These are phyloP conservation scores for Rhodotorula paludigena DNA, from an alignment of 768 basidiomycete species.

Conservation along the genomic window DNA sequence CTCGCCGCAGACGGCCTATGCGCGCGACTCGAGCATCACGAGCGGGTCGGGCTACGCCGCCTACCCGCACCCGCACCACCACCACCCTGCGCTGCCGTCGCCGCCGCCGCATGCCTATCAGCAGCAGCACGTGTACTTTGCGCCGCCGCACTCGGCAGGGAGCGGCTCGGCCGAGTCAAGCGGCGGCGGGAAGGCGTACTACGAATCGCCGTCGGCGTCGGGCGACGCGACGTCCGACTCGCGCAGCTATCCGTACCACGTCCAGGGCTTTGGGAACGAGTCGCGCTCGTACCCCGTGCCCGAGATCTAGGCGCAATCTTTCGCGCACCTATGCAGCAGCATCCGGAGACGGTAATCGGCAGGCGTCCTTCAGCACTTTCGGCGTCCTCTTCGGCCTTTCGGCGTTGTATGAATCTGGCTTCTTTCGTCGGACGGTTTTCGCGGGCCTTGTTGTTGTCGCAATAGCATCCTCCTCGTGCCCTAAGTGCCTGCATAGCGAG, in stretches of 20 bases:
- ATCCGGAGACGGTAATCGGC: too few relatives aligned
- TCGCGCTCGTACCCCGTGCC: conserved; percentile 24
- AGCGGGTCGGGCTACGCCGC: too few relatives aligned
- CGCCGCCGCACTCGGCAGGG: background rate
- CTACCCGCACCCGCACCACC: background rate
- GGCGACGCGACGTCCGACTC: conserved; percentile 1
- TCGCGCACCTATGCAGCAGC: too few relatives aligned
- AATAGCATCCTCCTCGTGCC: too few relatives aligned
- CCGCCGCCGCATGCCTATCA: background rate
- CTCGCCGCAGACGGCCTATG: too few relatives aligned
- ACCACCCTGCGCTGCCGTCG: background rate
- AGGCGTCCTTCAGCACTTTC: too few relatives aligned
- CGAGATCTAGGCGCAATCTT: conserved; percentile 26
- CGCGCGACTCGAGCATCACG: too few relatives aligned
- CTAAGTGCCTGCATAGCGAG: too few relatives aligned
- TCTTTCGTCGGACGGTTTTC: too few relatives aligned
- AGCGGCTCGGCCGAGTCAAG: background rate
- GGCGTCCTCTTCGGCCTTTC: too few relatives aligned
- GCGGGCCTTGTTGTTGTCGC: too few relatives aligned
- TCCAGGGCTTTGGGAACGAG: conserved; percentile 22
- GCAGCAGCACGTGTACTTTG: background rate
- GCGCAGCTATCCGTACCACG: conserved; percentile 27
- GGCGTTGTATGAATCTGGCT: too few relatives aligned
- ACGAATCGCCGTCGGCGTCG: conserved; percentile 3
- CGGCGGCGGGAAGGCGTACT: background rate